Evolutionary conservation across 306 rosid genomes (phyloP).

Genomic region (Acacia crassicarpa): DNA sequence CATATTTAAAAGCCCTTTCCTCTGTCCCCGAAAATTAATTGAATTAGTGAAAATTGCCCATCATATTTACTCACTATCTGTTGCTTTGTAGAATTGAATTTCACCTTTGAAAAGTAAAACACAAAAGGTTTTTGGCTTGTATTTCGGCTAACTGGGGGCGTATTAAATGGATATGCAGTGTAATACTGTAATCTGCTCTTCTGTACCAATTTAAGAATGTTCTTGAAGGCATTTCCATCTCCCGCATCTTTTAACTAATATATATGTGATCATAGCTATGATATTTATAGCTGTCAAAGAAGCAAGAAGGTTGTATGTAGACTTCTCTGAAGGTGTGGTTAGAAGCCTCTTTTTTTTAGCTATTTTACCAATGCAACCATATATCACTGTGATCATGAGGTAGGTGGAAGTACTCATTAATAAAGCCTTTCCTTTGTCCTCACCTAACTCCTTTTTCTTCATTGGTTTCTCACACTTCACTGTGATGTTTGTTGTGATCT

Average conservation of each 20-base stretch:
- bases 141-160: slow-evolving; percentile 81
- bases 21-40: too few relatives aligned
- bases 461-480: neutral
- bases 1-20: too few relatives aligned
- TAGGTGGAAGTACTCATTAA: neutral
- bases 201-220: slow-evolving; percentile 92
- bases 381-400: neutral
- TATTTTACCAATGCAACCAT: too few relatives aligned
- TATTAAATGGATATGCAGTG: slow-evolving; percentile 93
- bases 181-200: slow-evolving; percentile 88
- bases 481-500: neutral
- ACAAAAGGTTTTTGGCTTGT: slow-evolving; percentile 92
- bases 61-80: slow-evolving; percentile 59
- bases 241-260: slow-evolving; percentile 28
- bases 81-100: slow-evolving; percentile 38
- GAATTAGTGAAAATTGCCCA: slow-evolving; percentile 17
- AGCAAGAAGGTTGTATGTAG: too few relatives aligned
- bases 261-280: too few relatives aligned
- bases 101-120: slow-evolving; percentile 66
- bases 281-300: too few relatives aligned
- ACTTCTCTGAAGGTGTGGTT: too few relatives aligned
- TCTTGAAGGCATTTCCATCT: slow-evolving; percentile 95
- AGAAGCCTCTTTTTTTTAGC: too few relatives aligned
- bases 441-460: neutral
- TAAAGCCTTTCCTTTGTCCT: neutral